Conservation (phyloP, 2,329 filamentous ascomycete species). For the Hymenoscyphus repandus region DNA sequence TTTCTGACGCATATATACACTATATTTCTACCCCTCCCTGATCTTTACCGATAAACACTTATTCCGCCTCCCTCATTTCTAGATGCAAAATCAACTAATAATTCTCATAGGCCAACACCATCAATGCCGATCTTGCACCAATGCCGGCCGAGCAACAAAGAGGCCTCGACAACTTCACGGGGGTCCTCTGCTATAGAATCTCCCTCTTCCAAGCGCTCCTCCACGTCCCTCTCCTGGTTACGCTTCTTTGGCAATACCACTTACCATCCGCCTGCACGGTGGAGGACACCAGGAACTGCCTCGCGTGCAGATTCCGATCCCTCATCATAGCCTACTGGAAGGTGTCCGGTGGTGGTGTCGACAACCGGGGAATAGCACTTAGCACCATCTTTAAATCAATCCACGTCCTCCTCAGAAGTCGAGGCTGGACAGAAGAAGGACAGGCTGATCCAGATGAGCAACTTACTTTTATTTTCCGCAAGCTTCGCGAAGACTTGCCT, state of each 20-base stretch:
- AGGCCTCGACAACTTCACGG: constrained; percentile 27
- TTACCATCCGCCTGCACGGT: constrained; percentile 18
- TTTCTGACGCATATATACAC: too few relatives aligned
- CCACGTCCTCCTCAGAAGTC: constrained; percentile 1
- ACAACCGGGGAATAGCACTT: neutral
- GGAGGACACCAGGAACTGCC: neutral
- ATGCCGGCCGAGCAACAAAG: constrained; percentile 23
- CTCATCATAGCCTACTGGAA: constrained; percentile 13
- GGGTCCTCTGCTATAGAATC: constrained; percentile 30
- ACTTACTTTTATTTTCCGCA: constrained; percentile 23
- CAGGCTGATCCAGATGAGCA: constrained; percentile 32
- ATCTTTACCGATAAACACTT: neutral
- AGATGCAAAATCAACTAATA: neutral
- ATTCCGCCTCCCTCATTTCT: neutral
- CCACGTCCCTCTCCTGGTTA: constrained; percentile 30
- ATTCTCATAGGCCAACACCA: constrained; percentile 10
- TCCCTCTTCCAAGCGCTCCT: constrained; percentile 31
- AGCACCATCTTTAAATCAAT: constrained; percentile 6
- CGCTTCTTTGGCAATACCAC: constrained; percentile 27
- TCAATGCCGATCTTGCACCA: constrained; percentile 11
- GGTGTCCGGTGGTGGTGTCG: neutral
- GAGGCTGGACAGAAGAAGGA: constrained; percentile 20
- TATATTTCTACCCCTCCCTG: neutral
- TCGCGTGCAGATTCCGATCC: constrained; percentile 7
- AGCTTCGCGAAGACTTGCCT: constrained; percentile 25